These are phyloP conservation scores for Rhodamnia rubescens DNA, from an alignment of 345 rosid genomes.

Conservation along the genomic window DNA sequence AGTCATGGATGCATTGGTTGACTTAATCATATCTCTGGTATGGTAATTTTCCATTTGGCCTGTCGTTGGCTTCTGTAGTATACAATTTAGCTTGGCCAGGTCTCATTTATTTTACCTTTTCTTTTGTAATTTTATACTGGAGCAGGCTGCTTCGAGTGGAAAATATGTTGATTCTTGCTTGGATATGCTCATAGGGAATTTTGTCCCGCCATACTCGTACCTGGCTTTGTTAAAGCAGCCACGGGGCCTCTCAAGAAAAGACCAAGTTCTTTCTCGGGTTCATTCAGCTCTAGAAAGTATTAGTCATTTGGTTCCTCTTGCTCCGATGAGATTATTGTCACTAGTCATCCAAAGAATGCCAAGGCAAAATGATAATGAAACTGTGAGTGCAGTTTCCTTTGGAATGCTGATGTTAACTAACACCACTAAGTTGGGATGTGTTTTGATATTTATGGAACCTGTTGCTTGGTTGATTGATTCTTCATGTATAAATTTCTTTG, in stretches of 20 bases:
- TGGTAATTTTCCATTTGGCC: neutral
- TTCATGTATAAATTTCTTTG: neutral
- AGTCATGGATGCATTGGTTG: slow-evolving; percentile 65
- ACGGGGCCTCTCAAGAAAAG: slow-evolving; percentile 33
- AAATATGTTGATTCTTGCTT: slow-evolving; percentile 54
- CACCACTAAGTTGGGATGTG: neutral
- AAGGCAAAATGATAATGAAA: slow-evolving; percentile 21
- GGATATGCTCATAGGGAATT: slow-evolving; percentile 58
- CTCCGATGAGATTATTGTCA: slow-evolving; percentile 44
- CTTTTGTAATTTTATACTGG: neutral
- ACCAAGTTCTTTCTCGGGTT: slow-evolving; percentile 57
- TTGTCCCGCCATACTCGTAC: slow-evolving; percentile 42
- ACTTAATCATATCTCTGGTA: slow-evolving; percentile 61
- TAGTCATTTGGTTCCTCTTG: slow-evolving; percentile 57
- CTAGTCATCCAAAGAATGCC: slow-evolving; percentile 54
- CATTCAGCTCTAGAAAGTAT: slow-evolving; percentile 58
- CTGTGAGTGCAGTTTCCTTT: neutral
- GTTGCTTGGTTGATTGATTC: neutral
- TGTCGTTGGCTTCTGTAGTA: neutral
- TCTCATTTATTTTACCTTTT: neutral
- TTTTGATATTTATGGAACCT: neutral
- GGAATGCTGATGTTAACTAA: neutral
- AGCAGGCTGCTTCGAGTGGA: slow-evolving; percentile 68
- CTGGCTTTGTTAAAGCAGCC: slow-evolving; percentile 26
- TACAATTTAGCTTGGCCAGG: neutral